phyloP scores from a whole-genome alignment of 1,284 basidiomycete species.

The Irpex sp. region DNA sequence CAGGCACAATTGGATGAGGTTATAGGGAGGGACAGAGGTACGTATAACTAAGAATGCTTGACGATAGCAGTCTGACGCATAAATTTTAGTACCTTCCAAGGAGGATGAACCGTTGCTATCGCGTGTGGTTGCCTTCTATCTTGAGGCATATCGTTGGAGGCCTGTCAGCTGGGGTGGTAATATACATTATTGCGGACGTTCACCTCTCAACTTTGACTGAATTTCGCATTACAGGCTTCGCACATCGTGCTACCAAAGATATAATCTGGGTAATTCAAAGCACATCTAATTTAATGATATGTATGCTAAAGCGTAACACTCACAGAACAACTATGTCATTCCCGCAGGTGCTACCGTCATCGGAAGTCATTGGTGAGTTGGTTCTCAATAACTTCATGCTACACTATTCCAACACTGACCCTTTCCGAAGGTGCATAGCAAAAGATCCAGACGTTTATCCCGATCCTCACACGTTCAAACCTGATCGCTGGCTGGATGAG shows the following conservation, averaged over 20 bases:
- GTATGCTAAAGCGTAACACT: not conserved
- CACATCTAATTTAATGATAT: not conserved
- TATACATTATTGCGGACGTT: not conserved
- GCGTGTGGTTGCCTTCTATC: conserved; percentile 56
- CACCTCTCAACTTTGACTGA: not conserved
- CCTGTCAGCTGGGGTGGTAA: conserved; percentile 11
- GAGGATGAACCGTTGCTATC: conserved; percentile 48
- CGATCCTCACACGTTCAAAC: conserved; percentile 35
- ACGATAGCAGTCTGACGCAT: not conserved
- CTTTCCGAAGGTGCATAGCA: conserved; percentile 24
- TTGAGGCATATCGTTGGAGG: conserved; percentile 59
- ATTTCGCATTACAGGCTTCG: conserved; percentile 34
- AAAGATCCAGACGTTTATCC: conserved; percentile 35
- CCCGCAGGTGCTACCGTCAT: conserved; percentile 55
- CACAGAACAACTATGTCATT: conserved; percentile 49
- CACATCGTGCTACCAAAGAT: conserved; percentile 55
- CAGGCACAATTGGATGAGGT: conserved; percentile 60
- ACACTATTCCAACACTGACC: not conserved
- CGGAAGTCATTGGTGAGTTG: conserved; percentile 51
- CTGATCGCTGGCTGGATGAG: conserved; percentile 48
- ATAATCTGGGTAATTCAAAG: conserved; percentile 47
- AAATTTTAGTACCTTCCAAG: conserved; percentile 41
- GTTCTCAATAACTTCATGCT: not conserved
- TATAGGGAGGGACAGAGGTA: conserved; percentile 49
- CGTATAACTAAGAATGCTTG: conserved; percentile 13